Evolutionary conservation across 2,329 filamentous ascomycete genomes (phyloP), one percentile per base, ranked within the genome.

Genomic region (Parascedosporium putredinis): DNA sequence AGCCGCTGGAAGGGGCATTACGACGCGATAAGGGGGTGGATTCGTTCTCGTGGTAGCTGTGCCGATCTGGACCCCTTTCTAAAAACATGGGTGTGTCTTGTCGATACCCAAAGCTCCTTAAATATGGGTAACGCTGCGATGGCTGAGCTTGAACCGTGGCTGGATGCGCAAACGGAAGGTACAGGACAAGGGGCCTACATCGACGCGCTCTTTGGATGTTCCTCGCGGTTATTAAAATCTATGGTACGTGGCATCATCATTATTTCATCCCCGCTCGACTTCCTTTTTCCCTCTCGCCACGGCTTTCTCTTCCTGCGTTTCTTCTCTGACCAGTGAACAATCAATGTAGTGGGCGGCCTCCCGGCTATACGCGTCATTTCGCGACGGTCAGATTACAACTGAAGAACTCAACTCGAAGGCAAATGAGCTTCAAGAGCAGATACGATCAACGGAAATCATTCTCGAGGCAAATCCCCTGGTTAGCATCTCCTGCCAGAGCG

Each of bases 51-150:
- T 33, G 40, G 48, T 29, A 22, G 45, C 22, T 45, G 42, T 20
- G 44, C 48, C 6, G 48, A 50, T n/a, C 27, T 50, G 20, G 48
- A 50, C 22, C 38, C 48, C 5, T 50, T 50, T 12, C 16, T 50
- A 2, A 34, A 45, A 42, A 50, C 36, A 8, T 50, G 38, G 48
- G 48, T 50, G 2, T 50, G 48, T 25, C 27, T 50, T 8, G 23
- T 50, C 8, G 48, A 50, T n/a, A 50, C 48, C 5, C 48, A 50
- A 24, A 45, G 48, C 29, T 40, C 48, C 5, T 18, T 50, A 20
- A 50, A 50, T 45, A n/a, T 48, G 29, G 45, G 45, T 24, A 36
- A 29, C 6, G 24, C 45, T 7, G 14, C 33, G 10, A 48, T 48
- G 29, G 29, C 45, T 7, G 45, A 48, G 29, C 18, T 48, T 4